Base-by-base conservation (phyloP, 2,329 filamentous ascomycete genomes). In the Paraphaeosphaeria sporulosa region DNA sequence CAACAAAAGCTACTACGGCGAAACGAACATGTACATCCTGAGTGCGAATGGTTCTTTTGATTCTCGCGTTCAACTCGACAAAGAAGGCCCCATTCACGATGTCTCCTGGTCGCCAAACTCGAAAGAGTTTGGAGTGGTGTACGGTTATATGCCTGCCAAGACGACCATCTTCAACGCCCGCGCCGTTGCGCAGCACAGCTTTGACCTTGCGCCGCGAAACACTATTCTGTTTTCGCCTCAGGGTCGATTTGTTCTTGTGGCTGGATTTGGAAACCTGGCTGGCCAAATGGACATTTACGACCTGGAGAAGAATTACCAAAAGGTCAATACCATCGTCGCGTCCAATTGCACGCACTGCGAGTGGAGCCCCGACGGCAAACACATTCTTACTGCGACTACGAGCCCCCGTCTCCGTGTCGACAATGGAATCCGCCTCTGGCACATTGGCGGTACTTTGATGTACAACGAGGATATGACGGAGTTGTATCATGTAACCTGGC, bases 121-220 rank as follows among this genome's bases (percentile, higher is more conserved):
- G 70, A 96, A 93, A 82, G 94, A 98, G 79, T 99, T 99, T 74
- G 94, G 93, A 75, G 95, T 99, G 34, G 90, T 97, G 17, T 99
- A 99, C 76, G 95, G 95, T 63, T 98, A 92, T 80, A 98, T 97
- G 93, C 95, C 95, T n/a, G 92, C 95, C 58, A 98, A 98, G 85
- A 95, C 94, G 3, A 97, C 94, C 68, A 95, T 99, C 69, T 99
- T 98, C 87, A 97, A 97, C 79, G 87, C 90, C 71, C 90, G 92
- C 64, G 95, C 92, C 64, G 86, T 93, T 60, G 85, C 90, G 21
- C 90, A 90, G 59, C 92, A 97, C 80, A 92, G 86, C 61, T 97
- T 99, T 80, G 88, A 93, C 54, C 85, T 97, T 55, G 90, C 85
- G 3, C 95, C 95, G 13, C 90, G 95, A 73, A 99, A 99, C 81